phyloP scores from a whole-genome alignment of 2,329 filamentous ascomycete species.

The Paracamarosporium sp. region DNA sequence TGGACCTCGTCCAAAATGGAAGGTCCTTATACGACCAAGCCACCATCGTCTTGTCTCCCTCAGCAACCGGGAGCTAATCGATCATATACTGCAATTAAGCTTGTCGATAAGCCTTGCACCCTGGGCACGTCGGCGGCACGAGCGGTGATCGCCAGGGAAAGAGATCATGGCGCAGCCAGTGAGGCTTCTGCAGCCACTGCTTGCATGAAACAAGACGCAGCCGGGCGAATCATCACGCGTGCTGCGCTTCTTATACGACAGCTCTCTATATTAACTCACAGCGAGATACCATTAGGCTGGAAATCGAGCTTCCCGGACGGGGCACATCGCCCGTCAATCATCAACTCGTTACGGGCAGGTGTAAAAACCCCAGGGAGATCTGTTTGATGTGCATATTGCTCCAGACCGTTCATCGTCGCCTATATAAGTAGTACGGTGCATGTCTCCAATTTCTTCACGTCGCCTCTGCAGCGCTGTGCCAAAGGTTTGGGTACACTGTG shows the following conservation, averaged over 20 bases:
- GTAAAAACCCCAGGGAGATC: slow-evolving; percentile 12
- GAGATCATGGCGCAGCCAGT: slow-evolving; percentile 15
- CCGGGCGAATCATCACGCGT: slow-evolving; percentile 24
- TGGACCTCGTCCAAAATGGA: slow-evolving; percentile 20
- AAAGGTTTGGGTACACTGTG: too few species aligned
- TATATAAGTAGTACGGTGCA: slow-evolving; percentile 13
- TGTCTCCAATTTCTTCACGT: slow-evolving; percentile 1
- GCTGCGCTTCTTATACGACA: neutral
- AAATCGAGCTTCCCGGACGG: slow-evolving; percentile 29
- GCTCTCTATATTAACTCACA: slow-evolving; percentile 32
- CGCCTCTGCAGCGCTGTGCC: too few species aligned
- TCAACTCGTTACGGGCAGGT: slow-evolving; percentile 38
- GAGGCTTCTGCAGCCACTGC: slow-evolving; percentile 16
- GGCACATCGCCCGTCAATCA: slow-evolving; percentile 26
- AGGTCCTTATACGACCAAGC: slow-evolving; percentile 15
- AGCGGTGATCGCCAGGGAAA: slow-evolving; percentile 21
- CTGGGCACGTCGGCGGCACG: slow-evolving; percentile 9
- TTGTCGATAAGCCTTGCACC: slow-evolving; percentile 19
- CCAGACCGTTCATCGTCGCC: neutral
- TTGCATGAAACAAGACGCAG: slow-evolving; percentile 15
- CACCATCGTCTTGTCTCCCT: slow-evolving; percentile 9
- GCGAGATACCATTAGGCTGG: slow-evolving; percentile 19
- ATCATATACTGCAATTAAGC: slow-evolving; percentile 1
- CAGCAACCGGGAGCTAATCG: slow-evolving; percentile 4
- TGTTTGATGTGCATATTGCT: neutral